Evolutionary conservation across 352 stramenopile genomes (phyloP), one percentile per base, ranked within the genome.

Genomic region (Pythium dissotocum): DNA sequence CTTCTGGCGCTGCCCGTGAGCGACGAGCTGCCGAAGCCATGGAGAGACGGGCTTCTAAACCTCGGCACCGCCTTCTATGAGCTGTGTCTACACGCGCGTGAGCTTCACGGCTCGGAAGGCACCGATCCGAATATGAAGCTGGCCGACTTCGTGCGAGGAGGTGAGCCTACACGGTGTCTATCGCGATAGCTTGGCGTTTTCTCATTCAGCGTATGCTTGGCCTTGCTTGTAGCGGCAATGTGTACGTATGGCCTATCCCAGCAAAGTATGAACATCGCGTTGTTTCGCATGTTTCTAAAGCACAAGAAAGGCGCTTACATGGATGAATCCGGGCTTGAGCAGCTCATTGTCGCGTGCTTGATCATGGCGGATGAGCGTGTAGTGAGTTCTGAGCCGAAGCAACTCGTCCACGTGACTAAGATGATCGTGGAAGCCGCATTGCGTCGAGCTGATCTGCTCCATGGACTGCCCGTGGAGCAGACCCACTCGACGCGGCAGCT

Each of bases 201-300:
- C n/a, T 28, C 44, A 52, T 28, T 16, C 9, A 52, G 44, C 18
- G 3, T 52, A 16, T 28, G n/a, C 6, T 28, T 52, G 18, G 5
- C 14, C 16, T 12, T 52, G 28, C 44, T 52, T 30, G 28, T 30
- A 95, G 87, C 91, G 53, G 78, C 87, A 13, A 72, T 80, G 54
- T 91, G 84, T 58, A 81, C 79, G 18, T 79, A 85, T 5, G 77
- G 83, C 12, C 91, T 85, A 16, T 91, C 84, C 13, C 79, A 89
- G 61, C 79, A 89, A 58, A 73, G 75, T 6, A 81, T 92, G 24
- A 68, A 77, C 24, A 76, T 78, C 21, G 75, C 75, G 10, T 52
- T 94, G 2, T 91, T 91, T 24, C 62, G 64, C 28, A 51, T 95
- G 16, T 92, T 95, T 58, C 72, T 78, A 7, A 56, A 61, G 46